phyloP scores from a whole-genome alignment of 306 rosid species.

The Acmispon strigosus region DNA sequence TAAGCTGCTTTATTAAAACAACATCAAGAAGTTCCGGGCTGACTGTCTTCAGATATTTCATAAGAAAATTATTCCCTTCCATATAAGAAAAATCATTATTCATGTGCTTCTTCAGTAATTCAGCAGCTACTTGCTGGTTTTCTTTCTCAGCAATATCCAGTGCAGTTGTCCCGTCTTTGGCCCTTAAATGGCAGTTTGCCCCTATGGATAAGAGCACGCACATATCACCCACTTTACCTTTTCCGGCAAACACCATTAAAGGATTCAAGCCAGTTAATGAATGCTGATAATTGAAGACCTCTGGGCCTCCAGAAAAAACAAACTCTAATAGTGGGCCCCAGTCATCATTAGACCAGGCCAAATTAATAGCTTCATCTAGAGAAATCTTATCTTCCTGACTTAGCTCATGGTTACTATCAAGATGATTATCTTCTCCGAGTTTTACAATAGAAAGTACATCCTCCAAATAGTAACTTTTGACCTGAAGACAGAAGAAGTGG shows the following conservation, averaged over 20 bases:
- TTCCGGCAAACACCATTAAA: slow-evolving; percentile 79
- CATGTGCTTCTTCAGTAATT: slow-evolving; percentile 41
- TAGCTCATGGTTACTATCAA: slow-evolving; percentile 39
- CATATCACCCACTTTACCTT: slow-evolving; percentile 68
- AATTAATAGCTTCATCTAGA: slow-evolving; percentile 70
- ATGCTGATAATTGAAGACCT: slow-evolving; percentile 65
- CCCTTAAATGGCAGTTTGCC: slow-evolving; percentile 53
- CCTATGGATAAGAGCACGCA: slow-evolving; percentile 71
- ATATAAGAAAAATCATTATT: slow-evolving; percentile 32
- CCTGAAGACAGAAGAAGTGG: slow-evolving; percentile 42
- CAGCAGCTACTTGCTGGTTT: slow-evolving; percentile 47
- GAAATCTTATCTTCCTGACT: slow-evolving; percentile 54
- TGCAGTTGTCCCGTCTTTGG: slow-evolving; percentile 62
- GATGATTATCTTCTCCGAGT: slow-evolving; percentile 42
- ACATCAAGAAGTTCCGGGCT: slow-evolving; percentile 62
- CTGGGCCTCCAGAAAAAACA: slow-evolving; percentile 46
- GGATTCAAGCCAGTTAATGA: slow-evolving; percentile 60
- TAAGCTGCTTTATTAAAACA: slow-evolving; percentile 54
- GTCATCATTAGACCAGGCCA: slow-evolving; percentile 74
- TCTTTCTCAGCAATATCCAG: slow-evolving; percentile 57
- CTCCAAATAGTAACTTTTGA: slow-evolving; percentile 69
- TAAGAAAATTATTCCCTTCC: slow-evolving; percentile 33
- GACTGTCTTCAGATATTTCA: slow-evolving; percentile 45
- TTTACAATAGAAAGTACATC: slow-evolving; percentile 65
- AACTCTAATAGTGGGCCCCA: slow-evolving; percentile 60